phyloP scores from a whole-genome alignment of 306 rosid genomes.

The Senna siamea region DNA sequence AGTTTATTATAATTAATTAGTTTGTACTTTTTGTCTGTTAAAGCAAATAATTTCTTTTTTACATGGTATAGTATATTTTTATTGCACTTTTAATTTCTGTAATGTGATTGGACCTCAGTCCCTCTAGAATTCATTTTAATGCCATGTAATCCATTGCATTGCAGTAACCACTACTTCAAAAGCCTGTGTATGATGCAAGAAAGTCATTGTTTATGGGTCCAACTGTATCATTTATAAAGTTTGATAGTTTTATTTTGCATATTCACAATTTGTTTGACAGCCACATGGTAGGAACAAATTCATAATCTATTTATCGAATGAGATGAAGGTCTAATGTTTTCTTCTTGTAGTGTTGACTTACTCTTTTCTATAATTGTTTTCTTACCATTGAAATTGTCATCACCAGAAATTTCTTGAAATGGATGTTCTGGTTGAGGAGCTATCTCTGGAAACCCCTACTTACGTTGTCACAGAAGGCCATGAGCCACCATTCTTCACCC shows the following conservation, averaged over 20 bases:
- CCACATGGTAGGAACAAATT: conserved; percentile 6
- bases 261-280: conserved; percentile 25
- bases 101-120: too few species aligned
- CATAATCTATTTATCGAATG: conserved; percentile 12
- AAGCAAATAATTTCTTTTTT: too few species aligned
- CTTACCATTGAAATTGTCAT: conserved; percentile 33
- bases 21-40: too few species aligned
- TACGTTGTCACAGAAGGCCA: conserved; percentile 82
- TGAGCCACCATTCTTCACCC: conserved; percentile 85
- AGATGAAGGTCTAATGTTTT: conserved; percentile 19
- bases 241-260: neutral
- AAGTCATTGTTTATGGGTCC: conserved; percentile 4
- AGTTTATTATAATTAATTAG: too few species aligned
- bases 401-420: conserved; percentile 84
- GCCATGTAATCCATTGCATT: too few species aligned
- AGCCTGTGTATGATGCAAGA: too few species aligned
- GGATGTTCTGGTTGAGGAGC: conserved; percentile 71
- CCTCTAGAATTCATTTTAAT: too few species aligned
- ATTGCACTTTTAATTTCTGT: too few species aligned
- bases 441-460: conserved; percentile 64
- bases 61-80: too few species aligned
- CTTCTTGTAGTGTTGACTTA: neutral
- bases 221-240: neutral
- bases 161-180: too few species aligned
- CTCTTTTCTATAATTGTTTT: conserved; percentile 2